Percentiles rank a stretch among this genome's conserved stretches.
Evolutionary conservation across 768 basidiomycete genomes (phyloP).

Genomic region (Cystoderma amianthinum): DNA sequence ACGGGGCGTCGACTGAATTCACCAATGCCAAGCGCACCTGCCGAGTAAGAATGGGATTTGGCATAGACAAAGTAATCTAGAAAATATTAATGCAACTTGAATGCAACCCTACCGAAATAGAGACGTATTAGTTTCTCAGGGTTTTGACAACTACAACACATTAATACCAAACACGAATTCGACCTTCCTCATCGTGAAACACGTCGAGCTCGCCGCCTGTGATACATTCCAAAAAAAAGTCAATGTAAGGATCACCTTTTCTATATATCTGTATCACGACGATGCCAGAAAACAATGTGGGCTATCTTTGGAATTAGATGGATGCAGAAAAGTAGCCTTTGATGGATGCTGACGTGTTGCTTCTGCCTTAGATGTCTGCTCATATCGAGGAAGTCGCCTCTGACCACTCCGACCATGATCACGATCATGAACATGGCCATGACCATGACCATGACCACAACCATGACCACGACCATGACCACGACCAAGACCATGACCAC

Average conservation of each 20-base stretch:
- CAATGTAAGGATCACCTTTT: slow-evolving; percentile 1
- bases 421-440: too few relatives aligned
- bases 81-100: too few relatives aligned
- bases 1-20: slow-evolving; percentile 39
- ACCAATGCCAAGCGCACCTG: slow-evolving; percentile 56
- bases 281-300: too few relatives aligned
- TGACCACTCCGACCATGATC: slow-evolving; percentile 71
- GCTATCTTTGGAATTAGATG: too few relatives aligned
- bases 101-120: slow-evolving; percentile 3
- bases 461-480: slow-evolving; percentile 44
- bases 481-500: slow-evolving; percentile 47
- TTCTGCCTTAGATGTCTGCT: slow-evolving; percentile 55
- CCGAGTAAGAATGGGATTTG: slow-evolving; percentile 35
- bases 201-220: neutral
- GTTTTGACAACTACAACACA: neutral
- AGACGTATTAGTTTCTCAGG: neutral
- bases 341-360: slow-evolving; percentile 18
- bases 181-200: neutral
- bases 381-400: slow-evolving; percentile 80
- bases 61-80: slow-evolving; percentile 13
- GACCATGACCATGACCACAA: too few relatives aligned
- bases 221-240: slow-evolving; percentile 1
- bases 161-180: neutral
- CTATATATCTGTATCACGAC: too few relatives aligned
- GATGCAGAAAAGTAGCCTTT: too few relatives aligned